Evolutionary conservation across 2,329 filamentous ascomycete genomes (phyloP).

Genomic region (Claviceps purpurea): DNA sequence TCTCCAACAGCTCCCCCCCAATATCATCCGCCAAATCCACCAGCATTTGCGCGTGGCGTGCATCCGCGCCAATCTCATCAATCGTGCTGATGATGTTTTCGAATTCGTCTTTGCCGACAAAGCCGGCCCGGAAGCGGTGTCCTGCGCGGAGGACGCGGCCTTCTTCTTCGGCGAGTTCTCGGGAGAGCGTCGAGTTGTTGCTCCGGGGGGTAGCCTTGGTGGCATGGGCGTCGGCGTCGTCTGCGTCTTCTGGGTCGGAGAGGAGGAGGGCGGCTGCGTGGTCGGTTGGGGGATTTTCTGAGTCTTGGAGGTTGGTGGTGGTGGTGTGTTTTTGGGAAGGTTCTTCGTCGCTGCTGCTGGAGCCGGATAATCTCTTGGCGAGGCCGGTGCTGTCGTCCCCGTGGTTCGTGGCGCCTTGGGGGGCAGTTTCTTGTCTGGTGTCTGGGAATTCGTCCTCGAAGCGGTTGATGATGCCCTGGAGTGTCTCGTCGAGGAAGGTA

Average conservation of each 20-base stretch:
- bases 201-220: constrained; percentile 32
- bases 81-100: constrained; percentile 34
- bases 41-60: constrained; percentile 38
- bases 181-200: constrained; percentile 41
- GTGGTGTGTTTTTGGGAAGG: constrained; percentile 11
- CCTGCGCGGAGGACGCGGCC: constrained; percentile 41
- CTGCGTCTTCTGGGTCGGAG: constrained; percentile 33
- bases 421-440: constrained; percentile 38
- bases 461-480: constrained; percentile 82
- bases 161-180: constrained; percentile 42
- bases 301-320: no score
- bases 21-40: constrained; percentile 50
- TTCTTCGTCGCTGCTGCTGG: constrained; percentile 8
- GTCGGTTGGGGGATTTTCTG: no score
- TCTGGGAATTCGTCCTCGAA: constrained; percentile 97
- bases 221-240: constrained; percentile 31
- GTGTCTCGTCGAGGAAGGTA: constrained; percentile 74
- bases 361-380: constrained; percentile 2
- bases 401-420: neutral
- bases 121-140: constrained; percentile 41
- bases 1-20: constrained; percentile 43
- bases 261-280: no score
- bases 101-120: constrained; percentile 38
- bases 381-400: neutral
- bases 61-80: constrained; percentile 37